These are phyloP conservation scores for Auriculariales sp. DNA, from an alignment of 768 basidiomycete species.

Conservation along the genomic window DNA sequence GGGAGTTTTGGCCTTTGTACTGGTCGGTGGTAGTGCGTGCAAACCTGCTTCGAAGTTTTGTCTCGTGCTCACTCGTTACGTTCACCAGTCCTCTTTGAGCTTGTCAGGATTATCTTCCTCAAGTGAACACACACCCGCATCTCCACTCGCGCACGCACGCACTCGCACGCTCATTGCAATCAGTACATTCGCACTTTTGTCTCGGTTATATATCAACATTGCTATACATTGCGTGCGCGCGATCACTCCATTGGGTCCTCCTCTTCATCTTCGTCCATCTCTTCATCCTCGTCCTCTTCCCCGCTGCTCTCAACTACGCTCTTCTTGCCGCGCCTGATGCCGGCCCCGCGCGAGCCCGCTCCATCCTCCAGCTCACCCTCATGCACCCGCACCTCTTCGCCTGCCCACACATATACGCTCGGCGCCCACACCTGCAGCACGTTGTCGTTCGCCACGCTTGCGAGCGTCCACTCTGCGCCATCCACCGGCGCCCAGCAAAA, in stretches of 20 bases:
- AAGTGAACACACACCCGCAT: conserved; percentile 15
- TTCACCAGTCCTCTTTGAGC: conserved; percentile 57
- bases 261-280: conserved; percentile 5
- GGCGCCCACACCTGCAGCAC: conserved; percentile 97
- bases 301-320: not conserved
- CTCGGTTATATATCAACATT: not conserved
- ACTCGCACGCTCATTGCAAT: not conserved
- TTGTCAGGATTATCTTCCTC: conserved; percentile 51
- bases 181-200: not conserved
- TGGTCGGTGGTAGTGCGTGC: conserved; percentile 62
- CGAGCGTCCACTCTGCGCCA: conserved; percentile 70
- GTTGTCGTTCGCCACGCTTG: conserved; percentile 92
- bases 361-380: conserved; percentile 75
- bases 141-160: not conserved
- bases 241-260: conserved; percentile 2
- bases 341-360: conserved; percentile 56
- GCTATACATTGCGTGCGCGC: not conserved
- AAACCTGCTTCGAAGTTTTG: not conserved
- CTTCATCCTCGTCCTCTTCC: conserved; percentile 7
- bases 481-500: conserved; percentile 88
- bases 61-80: not conserved
- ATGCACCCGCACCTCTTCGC: conserved; percentile 72
- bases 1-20: conserved; percentile 59
- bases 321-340: conserved; percentile 17
- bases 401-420: conserved; percentile 85